Evolutionary conservation across 345 rosid species (phyloP), one percentile per base, ranked within the genome.

Genomic region (Heritiera littoralis): DNA sequence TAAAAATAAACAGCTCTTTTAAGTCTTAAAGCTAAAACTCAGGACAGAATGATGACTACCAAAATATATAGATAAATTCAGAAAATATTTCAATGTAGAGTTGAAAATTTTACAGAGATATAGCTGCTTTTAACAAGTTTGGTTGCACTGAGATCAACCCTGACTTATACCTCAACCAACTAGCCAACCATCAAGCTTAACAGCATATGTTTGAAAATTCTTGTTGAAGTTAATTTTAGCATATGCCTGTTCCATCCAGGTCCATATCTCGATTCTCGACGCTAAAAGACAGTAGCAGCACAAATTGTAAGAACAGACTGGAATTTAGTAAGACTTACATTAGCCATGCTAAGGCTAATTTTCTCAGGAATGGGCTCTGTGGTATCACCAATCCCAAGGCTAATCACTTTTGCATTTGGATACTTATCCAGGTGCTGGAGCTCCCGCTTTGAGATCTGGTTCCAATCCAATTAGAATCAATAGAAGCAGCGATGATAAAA

Each of bases 321-420:
- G 61, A 45, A 66, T 71, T 55, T 46, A 18, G n/a, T 35, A 43
- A 76, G 56, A 56, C 82, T 77, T 83, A 93, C 96, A 64, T 86
- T 80, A 78, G 91, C 87, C 96, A 92, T 93, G 68, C 89, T 81
- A 38, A 90, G 81, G n/a, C 90, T 59, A 38, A 93, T 88, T 23
- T 77, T 70, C 32, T 83, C 84, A 9, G 98, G 98, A 68, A 93
- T 86, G 72, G 98, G 98, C 82, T 86, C 73, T 3, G 94, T 92
- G 61, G 96, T 93, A 77, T 93, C 96, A 75, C 98, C 96, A 52
- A 86, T 88, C 23, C 98, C 98, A 61, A 93, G 91, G 75, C 91
- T 90, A 76, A 93, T 90, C 86, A 93, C 28, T 79, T 72, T 66
- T 63, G 89, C 94, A 80, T 85, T 70, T 61, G 94, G 92, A 66